Evolutionary conservation across 495 filamentous ascomycete genomes (phyloP), one percentile per base, ranked within the genome.

Genomic region (Sordaria brevicollis): DNA sequence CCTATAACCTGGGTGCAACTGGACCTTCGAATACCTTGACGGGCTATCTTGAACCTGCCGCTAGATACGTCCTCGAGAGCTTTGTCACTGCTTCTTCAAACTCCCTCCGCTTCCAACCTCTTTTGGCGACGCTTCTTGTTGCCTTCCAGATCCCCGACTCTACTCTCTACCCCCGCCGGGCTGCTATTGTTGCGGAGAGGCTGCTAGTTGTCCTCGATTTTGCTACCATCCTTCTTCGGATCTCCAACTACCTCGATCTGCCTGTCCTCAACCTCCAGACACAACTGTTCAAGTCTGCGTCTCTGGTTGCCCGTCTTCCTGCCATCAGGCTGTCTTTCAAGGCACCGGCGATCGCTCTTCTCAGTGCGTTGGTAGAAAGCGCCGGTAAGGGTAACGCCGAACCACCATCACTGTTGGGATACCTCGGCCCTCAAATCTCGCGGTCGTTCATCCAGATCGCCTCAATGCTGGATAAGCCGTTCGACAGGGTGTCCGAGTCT

Each of bases 351-450:
- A 81, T 93, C 7, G 80, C 84, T 4, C 81, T 97, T 3, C 82
- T 98, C 31, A 88, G 93, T 66, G 86, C 88, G 34, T 81, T 99
- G 17, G 89, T 98, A 21, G 83, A 87, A 34, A 88, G 84, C 70
- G 88, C 89, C 25, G 87, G 88, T 34, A 85, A 86, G 67, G 80
- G 83, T 67, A 76, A 83, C 29, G 84, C 84, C 25, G 93, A 97
- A 73, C 93, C 95, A 4, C 92, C 93, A 34, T 97, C 94, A 7
- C 83, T 99, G 25, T 86, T 99, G 21, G 93, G 93, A 68, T 91
- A 95, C 75, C 84, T 99, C 3, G 92, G 93, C 17, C 84, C 92
- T 19, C 89, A 92, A 71, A 89, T 90, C 29, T 89, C 93, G 4
- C 91, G 90, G 70, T 88, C 90, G 36, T 97, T 98, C 80, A 85